Percentiles rank a stretch among this genome's conserved stretches.
Evolutionary conservation across 2,329 filamentous ascomycete species (phyloP).

Genomic region (Blastomyces parvus): DNA sequence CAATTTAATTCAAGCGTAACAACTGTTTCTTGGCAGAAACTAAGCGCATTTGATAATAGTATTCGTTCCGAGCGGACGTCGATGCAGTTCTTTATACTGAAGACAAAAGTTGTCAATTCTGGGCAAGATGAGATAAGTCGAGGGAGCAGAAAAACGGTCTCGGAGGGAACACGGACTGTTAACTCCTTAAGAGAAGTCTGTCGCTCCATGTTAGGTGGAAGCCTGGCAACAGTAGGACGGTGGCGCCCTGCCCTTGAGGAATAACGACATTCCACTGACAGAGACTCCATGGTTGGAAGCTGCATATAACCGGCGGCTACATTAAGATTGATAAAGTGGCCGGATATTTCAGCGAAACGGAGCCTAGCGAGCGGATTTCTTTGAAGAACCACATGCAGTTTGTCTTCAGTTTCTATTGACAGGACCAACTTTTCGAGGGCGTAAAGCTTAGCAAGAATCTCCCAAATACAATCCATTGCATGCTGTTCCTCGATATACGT

Average conservation of each 20-base stretch:
- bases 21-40: background rate
- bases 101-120: background rate
- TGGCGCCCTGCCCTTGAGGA: background rate
- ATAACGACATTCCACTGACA: background rate
- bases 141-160: background rate
- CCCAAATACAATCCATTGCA: background rate
- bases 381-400: background rate
- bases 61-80: background rate
- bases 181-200: background rate
- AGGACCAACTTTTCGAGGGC: background rate
- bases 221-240: background rate
- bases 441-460: background rate
- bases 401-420: background rate
- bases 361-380: background rate
- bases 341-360: background rate
- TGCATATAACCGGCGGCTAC: background rate
- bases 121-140: background rate
- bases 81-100: background rate
- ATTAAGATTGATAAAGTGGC: background rate
- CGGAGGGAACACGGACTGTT: background rate
- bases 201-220: background rate
- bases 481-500: background rate
- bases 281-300: background rate
- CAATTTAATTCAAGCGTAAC: background rate
- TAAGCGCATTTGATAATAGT: background rate